phyloP scores from a whole-genome alignment of 176 grass and related monocot species.

The Eragrostis curvula region DNA sequence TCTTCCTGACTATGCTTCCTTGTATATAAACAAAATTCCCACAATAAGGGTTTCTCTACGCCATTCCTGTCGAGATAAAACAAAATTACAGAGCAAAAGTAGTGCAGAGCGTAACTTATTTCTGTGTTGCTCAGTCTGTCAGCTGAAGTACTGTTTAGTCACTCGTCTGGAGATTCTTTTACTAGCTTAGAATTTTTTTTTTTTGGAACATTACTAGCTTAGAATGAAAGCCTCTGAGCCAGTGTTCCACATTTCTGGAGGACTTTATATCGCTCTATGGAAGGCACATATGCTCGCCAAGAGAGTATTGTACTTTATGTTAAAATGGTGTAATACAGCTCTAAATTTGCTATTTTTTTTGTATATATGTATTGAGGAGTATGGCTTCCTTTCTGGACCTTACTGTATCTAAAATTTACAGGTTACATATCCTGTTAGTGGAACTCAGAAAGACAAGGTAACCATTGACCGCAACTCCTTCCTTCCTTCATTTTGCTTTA shows the following conservation, averaged over 20 bases:
- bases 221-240: not conserved
- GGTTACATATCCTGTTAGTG: slow-evolving; percentile 60
- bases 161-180: not conserved
- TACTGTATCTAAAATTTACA: slow-evolving; percentile 34
- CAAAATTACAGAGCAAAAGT: not conserved
- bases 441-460: slow-evolving; percentile 88
- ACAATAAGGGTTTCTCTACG: not conserved
- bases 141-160: not conserved
- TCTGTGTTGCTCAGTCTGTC: not conserved
- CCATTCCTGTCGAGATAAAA: not conserved
- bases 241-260: not conserved
- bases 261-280: not conserved
- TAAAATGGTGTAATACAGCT: slow-evolving; percentile 6
- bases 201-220: too few relatives aligned
- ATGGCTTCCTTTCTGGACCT: slow-evolving; percentile 6
- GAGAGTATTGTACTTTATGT: not conserved
- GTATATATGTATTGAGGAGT: not conserved
- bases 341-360: slow-evolving; percentile 30
- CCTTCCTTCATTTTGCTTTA: not conserved
- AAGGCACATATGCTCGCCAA: not conserved
- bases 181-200: not conserved
- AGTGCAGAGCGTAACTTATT: not conserved
- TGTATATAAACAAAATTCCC: not conserved
- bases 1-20: not conserved
- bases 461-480: slow-evolving; percentile 6